Evolutionary conservation across 2,329 filamentous ascomycete species (phyloP).

Genomic region (Helotiales sp.): DNA sequence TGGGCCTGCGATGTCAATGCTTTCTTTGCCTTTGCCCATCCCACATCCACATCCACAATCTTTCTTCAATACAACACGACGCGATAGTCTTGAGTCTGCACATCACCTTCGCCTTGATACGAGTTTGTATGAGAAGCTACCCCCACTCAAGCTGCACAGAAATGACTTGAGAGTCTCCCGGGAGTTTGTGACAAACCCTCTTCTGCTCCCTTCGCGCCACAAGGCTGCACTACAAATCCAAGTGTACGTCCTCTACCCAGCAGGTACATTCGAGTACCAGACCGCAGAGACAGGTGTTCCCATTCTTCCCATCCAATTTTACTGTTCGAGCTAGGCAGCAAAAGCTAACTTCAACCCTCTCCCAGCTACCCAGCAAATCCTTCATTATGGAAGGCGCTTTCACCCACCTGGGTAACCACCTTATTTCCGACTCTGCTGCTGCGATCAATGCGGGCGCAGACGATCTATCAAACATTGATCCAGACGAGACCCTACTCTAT

Average conservation of each 20-base stretch:
- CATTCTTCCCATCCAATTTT: neutral
- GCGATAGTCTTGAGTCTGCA: conserved; percentile 8
- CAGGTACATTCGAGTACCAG: neutral
- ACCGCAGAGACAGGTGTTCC: neutral
- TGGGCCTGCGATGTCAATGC: neutral
- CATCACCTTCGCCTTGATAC: neutral
- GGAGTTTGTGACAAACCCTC: conserved; percentile 34
- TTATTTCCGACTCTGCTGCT: conserved; percentile 81
- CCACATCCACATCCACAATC: conserved; percentile 26
- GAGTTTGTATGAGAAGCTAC: conserved; percentile 22
- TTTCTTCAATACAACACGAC: conserved; percentile 11
- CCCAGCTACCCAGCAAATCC: conserved; percentile 28
- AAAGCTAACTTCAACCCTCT: conserved; percentile 1
- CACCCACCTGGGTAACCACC: conserved; percentile 84
- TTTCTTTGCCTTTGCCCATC: conserved; percentile 22
- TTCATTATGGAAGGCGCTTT: conserved; percentile 81
- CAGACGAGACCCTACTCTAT: conserved; percentile 82
- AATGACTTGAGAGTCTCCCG: conserved; percentile 41
- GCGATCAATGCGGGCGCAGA: conserved; percentile 87
- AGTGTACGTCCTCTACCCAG: conserved; percentile 26
- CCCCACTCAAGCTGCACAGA: conserved; percentile 14
- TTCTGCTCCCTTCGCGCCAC: conserved; percentile 37
- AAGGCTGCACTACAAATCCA: conserved; percentile 36
- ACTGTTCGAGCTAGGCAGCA: neutral
- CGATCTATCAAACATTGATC: conserved; percentile 70